phyloP scores from a whole-genome alignment of 129 eudicot species.

The Pseudognaphalium luteoalbum region DNA sequence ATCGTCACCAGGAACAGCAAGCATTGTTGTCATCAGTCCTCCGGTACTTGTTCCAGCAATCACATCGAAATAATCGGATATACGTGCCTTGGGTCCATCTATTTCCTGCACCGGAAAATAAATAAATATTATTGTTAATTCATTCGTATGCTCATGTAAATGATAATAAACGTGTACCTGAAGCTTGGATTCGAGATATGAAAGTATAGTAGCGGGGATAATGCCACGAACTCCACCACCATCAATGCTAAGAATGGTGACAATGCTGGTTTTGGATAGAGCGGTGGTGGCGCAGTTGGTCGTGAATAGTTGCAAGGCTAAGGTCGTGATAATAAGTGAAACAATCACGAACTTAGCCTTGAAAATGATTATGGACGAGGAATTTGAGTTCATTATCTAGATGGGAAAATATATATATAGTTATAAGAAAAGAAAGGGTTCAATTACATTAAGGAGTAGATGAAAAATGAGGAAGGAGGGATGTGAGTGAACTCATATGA shows the following conservation, averaged over 20 bases:
- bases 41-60: conserved; percentile 83
- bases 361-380: conserved; percentile 6
- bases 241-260: conserved; percentile 66
- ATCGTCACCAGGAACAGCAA: conserved; percentile 57
- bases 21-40: conserved; percentile 65
- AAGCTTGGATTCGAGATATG: conserved; percentile 75
- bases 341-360: conserved; percentile 15
- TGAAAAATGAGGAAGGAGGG: conserved; percentile 18
- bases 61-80: conserved; percentile 84
- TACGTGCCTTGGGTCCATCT: conserved; percentile 66
- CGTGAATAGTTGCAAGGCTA: conserved; percentile 15
- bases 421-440: neutral
- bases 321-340: conserved; percentile 11
- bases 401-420: neutral
- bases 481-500: conserved; percentile 17
- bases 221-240: conserved; percentile 82
- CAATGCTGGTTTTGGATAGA: conserved; percentile 36
- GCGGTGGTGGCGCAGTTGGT: conserved; percentile 12
- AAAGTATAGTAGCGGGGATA: conserved; percentile 56
- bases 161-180: conserved; percentile 39
- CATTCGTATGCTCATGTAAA: neutral
- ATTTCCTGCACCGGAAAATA: conserved; percentile 44
- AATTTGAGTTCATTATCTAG: conserved; percentile 2
- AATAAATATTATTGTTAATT: neutral
- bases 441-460: neutral